Conservation (phyloP, 257 asterid species). For the Solanum neorickii region DNA sequence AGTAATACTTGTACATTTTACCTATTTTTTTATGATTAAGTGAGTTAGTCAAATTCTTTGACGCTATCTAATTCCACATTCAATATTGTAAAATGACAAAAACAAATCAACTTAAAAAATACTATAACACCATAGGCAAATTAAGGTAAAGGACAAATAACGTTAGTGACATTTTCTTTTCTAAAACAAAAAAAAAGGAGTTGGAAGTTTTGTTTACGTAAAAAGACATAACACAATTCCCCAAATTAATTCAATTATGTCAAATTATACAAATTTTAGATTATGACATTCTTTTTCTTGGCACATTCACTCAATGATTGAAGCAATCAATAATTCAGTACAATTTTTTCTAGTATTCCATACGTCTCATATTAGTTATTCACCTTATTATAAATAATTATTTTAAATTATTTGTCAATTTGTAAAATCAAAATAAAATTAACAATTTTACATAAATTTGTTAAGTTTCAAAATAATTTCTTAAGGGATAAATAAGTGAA, state of each 20-base stretch:
- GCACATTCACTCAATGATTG: neutral
- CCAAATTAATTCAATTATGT: neutral
- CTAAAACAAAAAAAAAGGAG: too few relatives aligned
- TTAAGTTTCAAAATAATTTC: too few relatives aligned
- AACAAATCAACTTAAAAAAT: neutral
- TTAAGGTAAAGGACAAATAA: neutral
- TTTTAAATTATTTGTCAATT: too few relatives aligned
- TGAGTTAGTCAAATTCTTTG: too few relatives aligned
- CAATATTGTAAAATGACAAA: neutral
- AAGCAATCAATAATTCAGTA: neutral
- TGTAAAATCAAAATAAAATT: too few relatives aligned
- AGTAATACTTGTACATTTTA: rapidly evolving
- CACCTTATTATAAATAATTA: too few relatives aligned
- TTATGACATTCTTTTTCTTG: neutral
- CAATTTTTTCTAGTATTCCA: too few relatives aligned
- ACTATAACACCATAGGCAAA: neutral
- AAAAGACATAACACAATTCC: neutral
- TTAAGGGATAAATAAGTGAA: neutral
- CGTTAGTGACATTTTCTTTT: neutral
- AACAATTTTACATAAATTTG: too few relatives aligned
- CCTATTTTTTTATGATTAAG: too few relatives aligned
- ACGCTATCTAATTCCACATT: too few relatives aligned
- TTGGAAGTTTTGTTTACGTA: neutral
- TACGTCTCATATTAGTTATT: too few relatives aligned
- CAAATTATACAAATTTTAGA: neutral